Evolutionary conservation across 768 basidiomycete species (phyloP).

Genomic region (Multifurca ochricompacta): DNA sequence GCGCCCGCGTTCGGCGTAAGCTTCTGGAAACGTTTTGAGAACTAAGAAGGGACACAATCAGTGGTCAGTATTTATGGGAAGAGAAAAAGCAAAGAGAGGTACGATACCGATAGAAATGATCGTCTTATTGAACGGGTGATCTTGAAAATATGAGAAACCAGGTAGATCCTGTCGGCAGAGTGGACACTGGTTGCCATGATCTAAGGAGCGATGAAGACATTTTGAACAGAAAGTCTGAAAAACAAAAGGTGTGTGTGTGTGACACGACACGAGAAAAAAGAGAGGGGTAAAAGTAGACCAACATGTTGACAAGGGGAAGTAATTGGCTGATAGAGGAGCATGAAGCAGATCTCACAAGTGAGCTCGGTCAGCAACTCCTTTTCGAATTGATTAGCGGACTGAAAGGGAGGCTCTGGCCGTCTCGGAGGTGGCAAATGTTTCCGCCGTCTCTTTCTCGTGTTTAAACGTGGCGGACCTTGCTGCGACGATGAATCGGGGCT

Average conservation of each 20-base stretch:
- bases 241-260: too few relatives aligned
- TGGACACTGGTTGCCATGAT: slow-evolving; percentile 78
- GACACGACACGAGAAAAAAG: neutral
- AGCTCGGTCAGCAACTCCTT: slow-evolving; percentile 64
- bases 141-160: slow-evolving; percentile 67
- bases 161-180: slow-evolving; percentile 79
- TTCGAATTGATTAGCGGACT: slow-evolving; percentile 37
- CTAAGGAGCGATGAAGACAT: slow-evolving; percentile 85
- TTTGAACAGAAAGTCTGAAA: slow-evolving; percentile 79
- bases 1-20: slow-evolving; percentile 56
- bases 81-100: neutral
- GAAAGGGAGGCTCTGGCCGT: slow-evolving; percentile 24
- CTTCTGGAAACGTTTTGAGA: slow-evolving; percentile 56
- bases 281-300: slow-evolving; percentile 27
- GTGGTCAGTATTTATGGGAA: slow-evolving; percentile 1
- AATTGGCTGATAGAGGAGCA: slow-evolving; percentile 73
- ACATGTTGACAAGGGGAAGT: slow-evolving; percentile 96
- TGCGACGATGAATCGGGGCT: slow-evolving; percentile 8
- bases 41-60: slow-evolving; percentile 33
- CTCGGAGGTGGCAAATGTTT: slow-evolving; percentile 26
- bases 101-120: slow-evolving; percentile 69
- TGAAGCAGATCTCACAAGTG: slow-evolving; percentile 88
- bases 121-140: slow-evolving; percentile 67
- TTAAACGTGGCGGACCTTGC: slow-evolving; percentile 23
- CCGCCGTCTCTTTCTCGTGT: slow-evolving; percentile 25